These are phyloP conservation scores for Agaricales sp. DNA, from an alignment of 1,284 basidiomycete genomes.

Conservation along the genomic window DNA sequence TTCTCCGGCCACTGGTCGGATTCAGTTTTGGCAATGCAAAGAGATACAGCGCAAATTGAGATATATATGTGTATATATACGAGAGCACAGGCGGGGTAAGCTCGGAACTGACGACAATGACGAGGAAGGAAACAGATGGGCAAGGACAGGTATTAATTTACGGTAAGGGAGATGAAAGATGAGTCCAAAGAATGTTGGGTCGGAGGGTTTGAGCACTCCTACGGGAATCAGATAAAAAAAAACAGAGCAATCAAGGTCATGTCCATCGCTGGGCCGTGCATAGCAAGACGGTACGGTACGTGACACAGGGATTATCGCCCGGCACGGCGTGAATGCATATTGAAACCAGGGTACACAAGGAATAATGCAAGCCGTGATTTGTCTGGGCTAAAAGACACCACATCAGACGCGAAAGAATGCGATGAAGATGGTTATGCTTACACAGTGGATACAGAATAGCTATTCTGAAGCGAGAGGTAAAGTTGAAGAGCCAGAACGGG, in stretches of 20 bases:
- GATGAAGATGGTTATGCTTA: constrained; percentile 13
- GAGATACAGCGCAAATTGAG: too few relatives aligned
- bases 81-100: too few relatives aligned
- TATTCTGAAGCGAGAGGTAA: constrained; percentile 13
- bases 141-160: too few relatives aligned
- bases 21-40: too few relatives aligned
- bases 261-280: constrained; percentile 49
- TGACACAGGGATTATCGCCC: constrained; percentile 43
- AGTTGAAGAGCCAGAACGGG: constrained; percentile 12
- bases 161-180: too few relatives aligned
- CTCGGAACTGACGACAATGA: too few relatives aligned
- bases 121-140: too few relatives aligned
- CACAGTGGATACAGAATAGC: neutral
- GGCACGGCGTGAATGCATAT: constrained; percentile 36
- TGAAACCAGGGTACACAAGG: constrained; percentile 16
- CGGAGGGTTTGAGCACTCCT: too few relatives aligned
- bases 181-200: too few relatives aligned
- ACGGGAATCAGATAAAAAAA: neutral
- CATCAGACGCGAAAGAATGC: constrained; percentile 16
- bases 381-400: constrained; percentile 4
- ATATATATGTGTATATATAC: too few relatives aligned
- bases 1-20: too few relatives aligned
- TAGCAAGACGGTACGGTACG: constrained; percentile 50
- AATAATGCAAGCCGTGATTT: constrained; percentile 19
- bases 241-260: constrained; percentile 38